These are phyloP conservation scores for Zymoseptoria pseudotritici DNA, from an alignment of 2,329 filamentous ascomycete genomes.

Conservation along the genomic window DNA sequence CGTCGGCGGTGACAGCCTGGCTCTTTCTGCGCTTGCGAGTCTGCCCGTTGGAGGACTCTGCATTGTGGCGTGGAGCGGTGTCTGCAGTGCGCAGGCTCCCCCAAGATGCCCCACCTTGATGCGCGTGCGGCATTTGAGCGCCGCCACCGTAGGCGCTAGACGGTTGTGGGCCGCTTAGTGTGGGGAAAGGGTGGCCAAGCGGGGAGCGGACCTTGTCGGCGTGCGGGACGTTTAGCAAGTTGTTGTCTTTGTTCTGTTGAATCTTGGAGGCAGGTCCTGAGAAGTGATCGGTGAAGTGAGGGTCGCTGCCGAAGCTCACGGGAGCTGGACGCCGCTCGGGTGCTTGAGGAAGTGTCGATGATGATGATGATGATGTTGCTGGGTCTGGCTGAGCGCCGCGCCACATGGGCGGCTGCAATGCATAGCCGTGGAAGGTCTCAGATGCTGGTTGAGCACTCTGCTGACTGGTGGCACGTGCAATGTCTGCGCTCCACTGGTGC, in stretches of 20 bases:
- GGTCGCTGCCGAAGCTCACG: slow-evolving; percentile 11
- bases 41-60: neutral
- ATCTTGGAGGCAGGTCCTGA: neutral
- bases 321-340: slow-evolving; percentile 2
- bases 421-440: neutral
- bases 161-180: neutral
- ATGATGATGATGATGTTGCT: neutral
- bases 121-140: neutral
- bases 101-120: slow-evolving; percentile 1
- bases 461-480: neutral
- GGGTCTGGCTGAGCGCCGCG: neutral
- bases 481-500: neutral
- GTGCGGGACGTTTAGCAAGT: slow-evolving; percentile 9
- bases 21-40: neutral
- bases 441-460: neutral
- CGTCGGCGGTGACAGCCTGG: neutral
- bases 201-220: slow-evolving; percentile 4
- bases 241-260: slow-evolving; percentile 5
- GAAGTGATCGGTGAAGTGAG: slow-evolving; percentile 4
- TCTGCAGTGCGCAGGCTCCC: neutral
- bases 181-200: neutral
- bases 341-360: neutral
- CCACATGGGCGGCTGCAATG: neutral
- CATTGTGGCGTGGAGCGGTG: neutral
- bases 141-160: neutral